Percentiles rank a stretch among this genome's conserved stretches.
Conservation (phyloP, 1,139 yeast species). For the Diutina siamensis region DNA sequence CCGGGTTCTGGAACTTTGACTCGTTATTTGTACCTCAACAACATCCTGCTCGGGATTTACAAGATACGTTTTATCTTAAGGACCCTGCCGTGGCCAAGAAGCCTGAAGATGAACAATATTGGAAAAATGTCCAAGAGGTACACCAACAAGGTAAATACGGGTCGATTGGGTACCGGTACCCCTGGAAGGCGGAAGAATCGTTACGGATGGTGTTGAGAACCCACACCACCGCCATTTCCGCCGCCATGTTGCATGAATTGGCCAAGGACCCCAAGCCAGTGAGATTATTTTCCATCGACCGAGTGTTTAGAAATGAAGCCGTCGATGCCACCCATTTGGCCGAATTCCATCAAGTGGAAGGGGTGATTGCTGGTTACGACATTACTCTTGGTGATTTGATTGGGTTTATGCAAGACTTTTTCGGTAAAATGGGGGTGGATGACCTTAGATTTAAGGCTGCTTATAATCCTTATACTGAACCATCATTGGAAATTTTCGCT, state of each 20-base stretch:
- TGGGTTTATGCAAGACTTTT: slow-evolving; percentile 97
- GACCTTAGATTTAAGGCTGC: slow-evolving; percentile 96
- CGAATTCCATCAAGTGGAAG: slow-evolving; percentile 98
- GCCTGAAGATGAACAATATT: slow-evolving; percentile 71
- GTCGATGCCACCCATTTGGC: slow-evolving; percentile 99
- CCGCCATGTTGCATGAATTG: slow-evolving; percentile 75
- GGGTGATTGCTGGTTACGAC: slow-evolving; percentile 95
- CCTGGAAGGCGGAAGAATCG: slow-evolving; percentile 89
- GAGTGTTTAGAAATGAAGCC: slow-evolving; percentile 99
- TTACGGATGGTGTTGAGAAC: slow-evolving; percentile 89
- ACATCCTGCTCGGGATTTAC: slow-evolving; percentile 98
- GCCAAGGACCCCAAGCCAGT: slow-evolving; percentile 88
- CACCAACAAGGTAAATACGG: slow-evolving; percentile 90
- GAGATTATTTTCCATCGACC: slow-evolving; percentile 89
- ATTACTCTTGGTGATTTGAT: slow-evolving; percentile 91
- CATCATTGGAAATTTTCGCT: slow-evolving; percentile 94
- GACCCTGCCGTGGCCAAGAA: slow-evolving; percentile 74
- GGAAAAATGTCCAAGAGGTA: slow-evolving; percentile 68
- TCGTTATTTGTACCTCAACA: slow-evolving; percentile 95
- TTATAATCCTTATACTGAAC: slow-evolving; percentile 98
- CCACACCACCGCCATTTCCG: slow-evolving; percentile 91
- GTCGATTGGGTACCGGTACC: slow-evolving; percentile 95
- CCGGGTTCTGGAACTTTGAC: slow-evolving; percentile 99
- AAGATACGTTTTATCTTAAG: slow-evolving; percentile 93
- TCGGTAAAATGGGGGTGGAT: slow-evolving; percentile 93